A percentile compares a stretch with the other conserved stretches of the same genome.
phyloP scores from a whole-genome alignment of 495 filamentous ascomycete genomes.

The Mycothermus thermophilus region DNA sequence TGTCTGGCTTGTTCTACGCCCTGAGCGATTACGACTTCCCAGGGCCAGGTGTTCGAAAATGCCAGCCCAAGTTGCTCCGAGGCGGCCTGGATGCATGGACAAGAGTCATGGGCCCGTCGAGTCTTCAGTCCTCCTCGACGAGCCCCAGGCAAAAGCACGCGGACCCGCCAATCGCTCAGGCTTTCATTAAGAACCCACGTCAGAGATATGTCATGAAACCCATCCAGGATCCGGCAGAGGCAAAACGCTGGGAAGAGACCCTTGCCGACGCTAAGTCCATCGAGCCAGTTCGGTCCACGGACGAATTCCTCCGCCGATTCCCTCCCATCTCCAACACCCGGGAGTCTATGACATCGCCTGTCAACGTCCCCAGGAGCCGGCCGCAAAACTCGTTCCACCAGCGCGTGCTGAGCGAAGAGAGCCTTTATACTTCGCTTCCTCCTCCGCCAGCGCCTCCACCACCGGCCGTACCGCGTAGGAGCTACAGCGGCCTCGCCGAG shows the following conservation, averaged over 20 bases:
- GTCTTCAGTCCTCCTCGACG: slow-evolving; percentile 35
- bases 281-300: slow-evolving; percentile 37
- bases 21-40: slow-evolving; percentile 67
- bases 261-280: slow-evolving; percentile 30
- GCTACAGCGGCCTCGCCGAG: slow-evolving; percentile 71
- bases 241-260: slow-evolving; percentile 26
- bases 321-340: slow-evolving; percentile 57
- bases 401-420: slow-evolving; percentile 19
- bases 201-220: slow-evolving; percentile 15
- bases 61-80: slow-evolving; percentile 53
- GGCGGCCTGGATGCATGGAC: slow-evolving; percentile 83
- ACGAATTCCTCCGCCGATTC: slow-evolving; percentile 73
- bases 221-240: slow-evolving; percentile 24
- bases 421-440: slow-evolving; percentile 17
- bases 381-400: slow-evolving; percentile 19
- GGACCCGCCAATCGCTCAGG: slow-evolving; percentile 8
- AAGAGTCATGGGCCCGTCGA: slow-evolving; percentile 56
- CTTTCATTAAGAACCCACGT: slow-evolving; percentile 10
- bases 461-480: slow-evolving; percentile 70
- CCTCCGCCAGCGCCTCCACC: slow-evolving; percentile 53
- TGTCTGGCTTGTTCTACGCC: slow-evolving; percentile 62
- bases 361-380: slow-evolving; percentile 11
- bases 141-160: slow-evolving; percentile 3
- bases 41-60: slow-evolving; percentile 43
- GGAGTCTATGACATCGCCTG: slow-evolving; percentile 54